Base-by-base conservation (phyloP, 2,329 filamentous ascomycete species). In the Tolypocladium ophioglossoides region DNA sequence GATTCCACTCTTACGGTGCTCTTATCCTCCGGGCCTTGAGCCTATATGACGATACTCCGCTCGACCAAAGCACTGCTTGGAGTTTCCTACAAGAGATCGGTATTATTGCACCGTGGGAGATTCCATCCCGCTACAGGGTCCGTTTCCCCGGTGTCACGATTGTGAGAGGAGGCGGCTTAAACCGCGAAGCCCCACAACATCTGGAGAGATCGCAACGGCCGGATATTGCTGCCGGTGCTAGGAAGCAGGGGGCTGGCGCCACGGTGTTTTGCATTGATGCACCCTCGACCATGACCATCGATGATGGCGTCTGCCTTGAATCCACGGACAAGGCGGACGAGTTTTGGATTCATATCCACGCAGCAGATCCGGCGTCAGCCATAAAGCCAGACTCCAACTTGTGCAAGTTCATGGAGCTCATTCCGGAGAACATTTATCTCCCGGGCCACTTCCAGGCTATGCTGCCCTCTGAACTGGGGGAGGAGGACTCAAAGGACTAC, bases 251-350 rank as follows among this genome's bases (percentile, higher is more conserved):
- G 78, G 72, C 46, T 0, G 62, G 75, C n/a, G 64, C 81, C 24
- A 78, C 77, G 0, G 79, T 87, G 1, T 91, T 84, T 64, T 90
- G 86, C 59, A 87, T 95, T 56, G 89, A 95, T 63, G 77, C 79
- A 32, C 74, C 76, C 22, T 71, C 70, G 38, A 86, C 89, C 0
- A 73, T 78, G 32, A 83, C 92, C 61, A 86, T 94, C 55, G 89
- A 95, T 60, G 89, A 95, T 64, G 89, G 85, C 1, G 70, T 95
- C 10, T 92, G 88, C 1, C 64, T 94, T 9, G 84, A 90, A 63
- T 66, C 69, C 48, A 78, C 84, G 1, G 69, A 74, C 4, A 72
- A 68, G 20, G 57, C 75, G 22, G 65, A 75, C 51, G 76, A 86
- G 59, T 82, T 80, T 62, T 94, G 89, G 89, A 73, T 92, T 34